Base-by-base conservation (phyloP, 2,329 filamentous ascomycete genomes). In the Akanthomyces muscarius region DNA sequence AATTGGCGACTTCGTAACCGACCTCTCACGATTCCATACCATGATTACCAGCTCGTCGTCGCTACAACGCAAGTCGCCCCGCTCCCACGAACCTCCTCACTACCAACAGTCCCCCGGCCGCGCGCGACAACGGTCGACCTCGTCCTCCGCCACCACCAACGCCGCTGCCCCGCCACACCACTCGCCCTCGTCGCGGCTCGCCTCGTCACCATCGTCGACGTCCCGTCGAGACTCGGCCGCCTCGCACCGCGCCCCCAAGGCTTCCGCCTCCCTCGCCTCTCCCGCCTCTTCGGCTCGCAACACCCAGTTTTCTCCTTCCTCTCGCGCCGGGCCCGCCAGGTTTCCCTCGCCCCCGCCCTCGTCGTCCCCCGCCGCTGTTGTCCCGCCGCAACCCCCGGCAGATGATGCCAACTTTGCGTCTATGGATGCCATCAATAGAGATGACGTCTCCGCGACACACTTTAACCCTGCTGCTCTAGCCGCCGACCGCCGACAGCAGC, bases 1-100 rank as follows among this genome's bases (percentile, higher is more conserved):
- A 76, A 83, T 87, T 69, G 83, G 84, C 75, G 91, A 94, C 80
- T 87, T 87, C 79, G 86, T 87, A 77, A 84, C 90, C 76, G 87
- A 91, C 78, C 82, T 87, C 69, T 82, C 85, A 70, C 84, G 86
- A 77, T 88, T 89, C 77, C 85, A 86, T 80, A 86, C 82, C 78
- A 89, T 87, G 82, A 89, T 91, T 80, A 76, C 78, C 64, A 75
- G 77, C 63, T 60, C 62, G 1, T 75, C 81, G 51, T 77, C 77
- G 57, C 69, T 80, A 66, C 75, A 74, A 66, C 79, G 58, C 58
- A 61, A 78, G 66, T 78, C 78, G 66, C 80, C 81, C 67, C 79
- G 80, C 68, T 78, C 78, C 66, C 78, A 78, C 71, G 51, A 38
- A 63, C 69, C 68, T 63, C 68, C 51, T 67, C 69, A 44, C 64